Evolutionary conservation across 768 basidiomycete species (phyloP), one percentile per base, ranked within the genome.

Genomic region (Russula abietina): DNA sequence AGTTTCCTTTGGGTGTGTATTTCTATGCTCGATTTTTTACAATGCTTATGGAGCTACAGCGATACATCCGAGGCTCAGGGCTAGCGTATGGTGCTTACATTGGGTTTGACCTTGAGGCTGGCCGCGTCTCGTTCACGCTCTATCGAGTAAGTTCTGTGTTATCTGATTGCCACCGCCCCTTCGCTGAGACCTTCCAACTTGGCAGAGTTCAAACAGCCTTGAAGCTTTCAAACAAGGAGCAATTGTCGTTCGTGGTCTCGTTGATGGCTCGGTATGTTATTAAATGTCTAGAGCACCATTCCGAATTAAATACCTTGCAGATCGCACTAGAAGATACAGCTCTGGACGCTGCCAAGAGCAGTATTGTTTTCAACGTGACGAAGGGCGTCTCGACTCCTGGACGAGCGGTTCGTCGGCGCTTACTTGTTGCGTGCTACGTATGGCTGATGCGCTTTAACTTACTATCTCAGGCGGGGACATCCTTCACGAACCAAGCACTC

Each of bases 71-170:
- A 46, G 97, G 97, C 8, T 88, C 92, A 60, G 97, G 97, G 24
- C 76, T 99, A 38, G 97, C 97, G 5, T 98, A 97, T 67, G 92
- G 93, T n/a, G 92, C 92, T 30, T 84, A 85, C 69, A 78, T 88
- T 36, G 79, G 80, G 0, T 71, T 86, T 36, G 92, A 95, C 68
- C 76, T 85, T 36, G 94, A 97, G 74, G 80, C 87, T 26, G 93
- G 93, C 1, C 74, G 88, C 12, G 74, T 93, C 30, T 83, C 74
- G 55, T 95, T 94, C 74, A 80, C 82, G 16, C 77, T 95, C 3
- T 95, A 93, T 70, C 81, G 92, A 55, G 90, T 88, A 76, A 61
- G 85, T 74, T 33, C 59, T 24, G 24, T 22, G 22, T 36, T 10
- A 16, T 43, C 36, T 9, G 14, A 12, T 48, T 19, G 16, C 16